A percentile compares a stretch with the other conserved stretches of the same genome.
Conservation (phyloP, 805 yeast genomes). For the Saturnispora serradocipensis region DNA sequence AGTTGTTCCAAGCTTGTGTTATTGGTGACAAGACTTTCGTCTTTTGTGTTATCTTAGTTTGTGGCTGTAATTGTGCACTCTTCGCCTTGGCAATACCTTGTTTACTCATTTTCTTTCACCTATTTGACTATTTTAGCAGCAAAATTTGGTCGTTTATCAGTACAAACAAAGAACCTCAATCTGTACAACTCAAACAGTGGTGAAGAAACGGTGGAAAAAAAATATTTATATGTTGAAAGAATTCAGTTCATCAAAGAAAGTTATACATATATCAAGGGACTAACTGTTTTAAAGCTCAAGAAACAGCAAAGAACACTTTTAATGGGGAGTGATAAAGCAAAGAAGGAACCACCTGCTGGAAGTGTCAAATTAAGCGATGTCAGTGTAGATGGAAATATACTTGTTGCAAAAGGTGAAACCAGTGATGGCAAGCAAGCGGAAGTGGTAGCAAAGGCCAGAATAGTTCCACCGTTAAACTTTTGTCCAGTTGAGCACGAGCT, state of each 20-base stretch:
- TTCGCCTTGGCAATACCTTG: background rate
- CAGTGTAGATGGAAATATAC: conserved; percentile 1
- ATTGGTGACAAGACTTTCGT: background rate
- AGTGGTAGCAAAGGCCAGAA: conserved; percentile 26
- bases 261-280: background rate
- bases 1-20: background rate
- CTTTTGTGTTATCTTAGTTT: background rate
- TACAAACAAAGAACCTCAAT: background rate
- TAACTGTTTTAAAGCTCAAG: background rate
- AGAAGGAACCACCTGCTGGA: background rate
- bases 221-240: background rate
- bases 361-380: background rate
- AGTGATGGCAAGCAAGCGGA: conserved; percentile 40
- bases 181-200: background rate
- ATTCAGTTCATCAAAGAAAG: background rate
- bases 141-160: background rate
- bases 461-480: conserved; percentile 91
- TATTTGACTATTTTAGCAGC: background rate
- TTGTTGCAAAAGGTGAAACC: background rate
- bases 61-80: background rate
- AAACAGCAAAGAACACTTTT: background rate
- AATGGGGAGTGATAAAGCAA: conserved; percentile 1
- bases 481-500: conserved; percentile 87
- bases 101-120: background rate
- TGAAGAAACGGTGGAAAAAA: background rate